Evolutionary conservation across 2,329 filamentous ascomycete species (phyloP), one percentile per base, ranked within the genome.

Genomic region (Fusarium stilboides): DNA sequence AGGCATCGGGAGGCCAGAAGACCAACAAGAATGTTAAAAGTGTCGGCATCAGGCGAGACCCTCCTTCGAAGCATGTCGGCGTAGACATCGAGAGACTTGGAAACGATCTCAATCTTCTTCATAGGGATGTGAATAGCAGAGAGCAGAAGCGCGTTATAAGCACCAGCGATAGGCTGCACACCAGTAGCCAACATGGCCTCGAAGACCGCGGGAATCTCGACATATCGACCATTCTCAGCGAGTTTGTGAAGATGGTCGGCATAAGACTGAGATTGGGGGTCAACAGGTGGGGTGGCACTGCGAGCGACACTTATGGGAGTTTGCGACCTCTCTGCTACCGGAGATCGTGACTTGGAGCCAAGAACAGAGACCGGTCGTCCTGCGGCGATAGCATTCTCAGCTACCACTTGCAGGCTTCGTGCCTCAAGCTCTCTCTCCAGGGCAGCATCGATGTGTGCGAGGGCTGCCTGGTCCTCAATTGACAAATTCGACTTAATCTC

Each of bases 1-100:
- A 97, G 85, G 39, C 94, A 94, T 69, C 94, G 90, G 15, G 89
- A 88, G 19, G 94, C 92, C 53, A 99, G 85, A 39, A 98, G 84
- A 60, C 92, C 89, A 57, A 99, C 92, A 19, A 99, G 85, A 34
- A 94, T 94, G 76, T 94, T 90, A 81, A 97, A 98, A 0, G 95
- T 98, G 59, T 92, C 88, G 55, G 90, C 89, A 77, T 98, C 91
- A 9, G 95, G 94, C 20, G 87, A 83, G 24, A 98, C 91, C 72
- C 91, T 91, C 69, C 94, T 92, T 70, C 91, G 90, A 72, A 97
- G 89, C 96, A 99, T 98, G 78, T 98, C 94, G 17, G 94, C 92
- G 79, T 98, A 99, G 53, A 99, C 92, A 82, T 97, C 94, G 53
- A 98, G 86, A 7, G 94, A 94, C 83, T 97, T 97, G 65, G 94